These are phyloP conservation scores for Pichia sp. DNA, from an alignment of 1,139 yeast genomes.

Conservation along the genomic window DNA sequence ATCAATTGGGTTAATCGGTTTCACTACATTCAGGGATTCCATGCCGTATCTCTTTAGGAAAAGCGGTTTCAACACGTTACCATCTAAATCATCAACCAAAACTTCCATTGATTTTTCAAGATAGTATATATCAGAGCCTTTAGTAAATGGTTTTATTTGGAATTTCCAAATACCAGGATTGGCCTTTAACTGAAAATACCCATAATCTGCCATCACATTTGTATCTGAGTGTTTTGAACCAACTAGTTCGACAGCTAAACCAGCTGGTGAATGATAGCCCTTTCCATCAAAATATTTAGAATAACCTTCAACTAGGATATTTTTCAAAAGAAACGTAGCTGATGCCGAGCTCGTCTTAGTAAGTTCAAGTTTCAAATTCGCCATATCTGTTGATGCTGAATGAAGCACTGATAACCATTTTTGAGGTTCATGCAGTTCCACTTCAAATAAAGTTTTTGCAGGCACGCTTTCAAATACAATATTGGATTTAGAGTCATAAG, in stretches of 20 bases:
- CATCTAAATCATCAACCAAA: constrained; percentile 35
- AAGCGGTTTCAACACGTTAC: constrained; percentile 39
- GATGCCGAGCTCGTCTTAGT: constrained; percentile 23
- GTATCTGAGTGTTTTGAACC: constrained; percentile 38
- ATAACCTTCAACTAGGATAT: constrained; percentile 63
- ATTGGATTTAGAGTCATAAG: constrained; percentile 14
- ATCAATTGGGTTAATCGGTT: constrained; percentile 2
- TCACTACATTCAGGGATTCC: constrained; percentile 30
- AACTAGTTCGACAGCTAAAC: constrained; percentile 36
- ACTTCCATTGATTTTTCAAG: constrained; percentile 31
- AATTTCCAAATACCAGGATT: constrained; percentile 62
- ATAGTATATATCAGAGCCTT: constrained; percentile 33
- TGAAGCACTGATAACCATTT: constrained; percentile 56
- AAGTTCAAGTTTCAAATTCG: constrained; percentile 40
- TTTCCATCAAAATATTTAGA: constrained; percentile 34
- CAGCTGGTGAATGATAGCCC: constrained; percentile 38
- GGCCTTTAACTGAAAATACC: constrained; percentile 67
- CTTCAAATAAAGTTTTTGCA: constrained; percentile 39
- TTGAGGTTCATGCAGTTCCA: constrained; percentile 55
- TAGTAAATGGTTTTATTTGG: constrained; percentile 32
- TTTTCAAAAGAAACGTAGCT: constrained; percentile 41
- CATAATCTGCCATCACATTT: constrained; percentile 60
- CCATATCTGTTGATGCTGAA: constrained; percentile 48
- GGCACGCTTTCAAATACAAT: constrained; percentile 38
- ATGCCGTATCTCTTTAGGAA: constrained; percentile 36